phyloP scores from a whole-genome alignment of 805 yeast genomes.

The Nakazawaea ernobii region DNA sequence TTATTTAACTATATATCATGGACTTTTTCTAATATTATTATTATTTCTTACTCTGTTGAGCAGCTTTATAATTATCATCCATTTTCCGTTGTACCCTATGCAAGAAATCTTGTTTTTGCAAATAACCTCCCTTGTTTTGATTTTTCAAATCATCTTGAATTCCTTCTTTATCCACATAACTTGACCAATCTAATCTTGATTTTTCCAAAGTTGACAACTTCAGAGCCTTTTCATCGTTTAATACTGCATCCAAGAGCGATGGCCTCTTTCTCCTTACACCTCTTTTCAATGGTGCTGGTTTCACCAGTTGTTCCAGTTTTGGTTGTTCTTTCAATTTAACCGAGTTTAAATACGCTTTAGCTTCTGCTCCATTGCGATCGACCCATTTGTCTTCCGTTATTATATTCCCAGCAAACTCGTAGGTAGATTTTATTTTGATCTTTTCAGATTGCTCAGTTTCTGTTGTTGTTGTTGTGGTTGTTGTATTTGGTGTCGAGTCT shows the following conservation, averaged over 20 bases:
- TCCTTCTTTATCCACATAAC: slow-evolving; percentile 82
- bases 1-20: too few relatives aligned
- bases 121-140: slow-evolving; percentile 84
- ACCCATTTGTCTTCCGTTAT: slow-evolving; percentile 77
- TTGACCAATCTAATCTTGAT: slow-evolving; percentile 91
- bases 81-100: slow-evolving; percentile 60
- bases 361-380: slow-evolving; percentile 76
- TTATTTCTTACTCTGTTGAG: slow-evolving; percentile 17
- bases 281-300: slow-evolving; percentile 12
- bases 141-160: slow-evolving; percentile 75
- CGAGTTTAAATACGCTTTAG: slow-evolving; percentile 68
- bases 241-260: slow-evolving; percentile 70
- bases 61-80: slow-evolving; percentile 44
- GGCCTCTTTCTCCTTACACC: slow-evolving; percentile 61
- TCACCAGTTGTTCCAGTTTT: slow-evolving; percentile 1
- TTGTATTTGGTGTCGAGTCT: not conserved
- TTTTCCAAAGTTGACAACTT: slow-evolving; percentile 90
- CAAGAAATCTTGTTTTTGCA: slow-evolving; percentile 88
- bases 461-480: not conserved
- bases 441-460: slow-evolving; percentile 32
- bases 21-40: too few relatives aligned
- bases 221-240: slow-evolving; percentile 61
- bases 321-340: slow-evolving; percentile 28
- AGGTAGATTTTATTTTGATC: slow-evolving; percentile 69
- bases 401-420: slow-evolving; percentile 85